Percentiles rank a stretch among this genome's conserved stretches.
Conservation (phyloP, 768 basidiomycete genomes). For the Royoungia palumana region DNA sequence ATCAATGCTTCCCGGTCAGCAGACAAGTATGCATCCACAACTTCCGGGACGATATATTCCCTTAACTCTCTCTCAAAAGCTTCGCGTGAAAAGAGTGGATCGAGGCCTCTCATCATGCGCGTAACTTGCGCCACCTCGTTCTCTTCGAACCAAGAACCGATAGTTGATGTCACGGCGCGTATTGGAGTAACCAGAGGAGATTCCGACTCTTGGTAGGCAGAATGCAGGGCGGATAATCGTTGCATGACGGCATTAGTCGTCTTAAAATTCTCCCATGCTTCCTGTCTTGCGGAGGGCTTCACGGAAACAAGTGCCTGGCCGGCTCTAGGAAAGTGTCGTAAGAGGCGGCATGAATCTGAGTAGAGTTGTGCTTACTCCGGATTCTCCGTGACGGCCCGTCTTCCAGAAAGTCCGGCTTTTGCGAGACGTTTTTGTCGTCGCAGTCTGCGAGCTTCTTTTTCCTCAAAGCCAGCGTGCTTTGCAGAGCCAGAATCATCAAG, state of each 20-base stretch:
- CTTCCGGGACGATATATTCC: constrained; percentile 97
- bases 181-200: constrained; percentile 80
- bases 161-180: constrained; percentile 77
- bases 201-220: constrained; percentile 88
- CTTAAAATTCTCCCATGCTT: constrained; percentile 79
- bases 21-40: constrained; percentile 92
- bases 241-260: constrained; percentile 75
- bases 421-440: constrained; percentile 76
- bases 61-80: constrained; percentile 84
- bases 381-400: constrained; percentile 61
- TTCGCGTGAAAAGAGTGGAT: constrained; percentile 85
- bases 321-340: constrained; percentile 51
- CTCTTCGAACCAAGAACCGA: constrained; percentile 93
- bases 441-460: constrained; percentile 83
- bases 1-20: constrained; percentile 84
- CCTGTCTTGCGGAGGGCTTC: constrained; percentile 73
- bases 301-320: constrained; percentile 83
- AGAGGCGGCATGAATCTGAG: neutral
- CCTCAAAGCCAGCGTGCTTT: constrained; percentile 94
- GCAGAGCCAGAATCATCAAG: constrained; percentile 92
- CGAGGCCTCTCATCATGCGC: constrained; percentile 80
- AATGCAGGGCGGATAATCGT: constrained; percentile 52
- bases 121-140: constrained; percentile 97
- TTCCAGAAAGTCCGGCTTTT: constrained; percentile 69
- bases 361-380: constrained; percentile 62